A percentile compares a stretch with the other conserved stretches of the same genome.
Conservation (phyloP, 2,329 filamentous ascomycete species). For the Fusarium udum region DNA sequence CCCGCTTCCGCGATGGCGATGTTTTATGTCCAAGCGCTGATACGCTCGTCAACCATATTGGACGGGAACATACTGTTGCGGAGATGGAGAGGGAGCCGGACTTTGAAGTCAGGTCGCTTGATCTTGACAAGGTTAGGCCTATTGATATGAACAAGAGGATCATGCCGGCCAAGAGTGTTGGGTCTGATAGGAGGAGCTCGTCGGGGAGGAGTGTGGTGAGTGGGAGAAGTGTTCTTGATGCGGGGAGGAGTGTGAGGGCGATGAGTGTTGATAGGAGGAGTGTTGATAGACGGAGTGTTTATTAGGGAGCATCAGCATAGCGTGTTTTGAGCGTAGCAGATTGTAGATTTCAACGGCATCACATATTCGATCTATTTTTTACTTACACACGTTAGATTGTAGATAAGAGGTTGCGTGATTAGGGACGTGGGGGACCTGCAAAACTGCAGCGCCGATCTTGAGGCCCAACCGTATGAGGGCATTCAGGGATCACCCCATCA, state of each 20-base stretch:
- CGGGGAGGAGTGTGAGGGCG: constrained; percentile 2
- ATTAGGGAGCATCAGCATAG: constrained; percentile 10
- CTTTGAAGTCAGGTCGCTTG: constrained; percentile 26
- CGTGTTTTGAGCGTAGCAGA: constrained; percentile 4
- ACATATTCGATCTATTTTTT: rapidly evolving
- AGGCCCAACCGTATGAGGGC: not conserved
- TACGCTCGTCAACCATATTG: constrained; percentile 33
- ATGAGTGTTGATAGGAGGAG: constrained; percentile 24
- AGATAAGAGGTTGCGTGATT: not conserved
- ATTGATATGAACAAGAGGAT: constrained; percentile 15
- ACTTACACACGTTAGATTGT: rapidly evolving
- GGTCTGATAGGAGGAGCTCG: not conserved
- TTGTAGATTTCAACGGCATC: not conserved
- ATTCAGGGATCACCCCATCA: not conserved
- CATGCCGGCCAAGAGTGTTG: constrained; percentile 3
- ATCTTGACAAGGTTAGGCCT: constrained; percentile 12
- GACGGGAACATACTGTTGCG: constrained; percentile 18
- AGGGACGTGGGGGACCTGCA: not conserved
- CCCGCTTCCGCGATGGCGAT: constrained; percentile 31
- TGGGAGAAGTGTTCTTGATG: not conserved
- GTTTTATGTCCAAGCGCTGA: constrained; percentile 33
- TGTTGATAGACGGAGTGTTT: constrained; percentile 7
- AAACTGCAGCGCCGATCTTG: not conserved
- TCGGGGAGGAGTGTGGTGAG: not conserved
- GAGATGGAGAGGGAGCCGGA: constrained; percentile 40